Evolutionary conservation across 2,329 filamentous ascomycete genomes (phyloP), one percentile per base, ranked within the genome.

Genomic region (Ceratocystis harringtonii): DNA sequence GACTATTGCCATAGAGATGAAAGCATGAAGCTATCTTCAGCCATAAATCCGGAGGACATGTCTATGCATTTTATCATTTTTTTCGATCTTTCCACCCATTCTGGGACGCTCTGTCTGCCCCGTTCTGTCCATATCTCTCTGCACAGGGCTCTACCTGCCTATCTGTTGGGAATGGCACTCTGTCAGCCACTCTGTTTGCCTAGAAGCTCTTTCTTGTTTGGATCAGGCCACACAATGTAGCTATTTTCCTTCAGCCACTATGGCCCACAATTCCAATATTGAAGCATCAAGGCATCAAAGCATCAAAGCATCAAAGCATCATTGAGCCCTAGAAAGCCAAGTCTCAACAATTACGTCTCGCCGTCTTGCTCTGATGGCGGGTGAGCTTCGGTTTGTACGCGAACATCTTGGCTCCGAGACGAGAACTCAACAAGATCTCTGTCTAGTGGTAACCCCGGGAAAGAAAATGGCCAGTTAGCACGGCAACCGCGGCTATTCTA

Each of bases 1-100:
- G 52, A 25, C 52, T n/a, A 57, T 57, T 30, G 52, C 52, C 22
- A 57, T 57, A 57, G 52, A 57, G 52, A 57, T 57, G 52, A 57
- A 57, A 57, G 52, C 15, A 32, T 57, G 52, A 30, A 57, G 52
- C 22, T 30, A 57, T 57, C 52, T 10, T 28, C 45, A 50, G 10
- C 30, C 52, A 28, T 57, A 12, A 28, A 57, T 15, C 10, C 22
- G 32, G 52, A 30, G 22, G 52, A 17, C 22, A 57, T 32, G 52
- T 57, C 52, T 22, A 17, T 22, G 22, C 52, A 30, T 57, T 57
- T 50, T 17, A 57, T 30, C 28, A 28, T 57, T 57, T 30, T 15
- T 57, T 57, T 30, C 6, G 15, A 19, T 28, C 22, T 32, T 25
- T 15, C 22, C 30, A 8, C 52, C 22, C n/a, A 30, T 5, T 30